A percentile compares a stretch with the other conserved stretches of the same genome.
Conservation (phyloP, 805 yeast genomes). For the Wickerhamomyces bisporus region DNA sequence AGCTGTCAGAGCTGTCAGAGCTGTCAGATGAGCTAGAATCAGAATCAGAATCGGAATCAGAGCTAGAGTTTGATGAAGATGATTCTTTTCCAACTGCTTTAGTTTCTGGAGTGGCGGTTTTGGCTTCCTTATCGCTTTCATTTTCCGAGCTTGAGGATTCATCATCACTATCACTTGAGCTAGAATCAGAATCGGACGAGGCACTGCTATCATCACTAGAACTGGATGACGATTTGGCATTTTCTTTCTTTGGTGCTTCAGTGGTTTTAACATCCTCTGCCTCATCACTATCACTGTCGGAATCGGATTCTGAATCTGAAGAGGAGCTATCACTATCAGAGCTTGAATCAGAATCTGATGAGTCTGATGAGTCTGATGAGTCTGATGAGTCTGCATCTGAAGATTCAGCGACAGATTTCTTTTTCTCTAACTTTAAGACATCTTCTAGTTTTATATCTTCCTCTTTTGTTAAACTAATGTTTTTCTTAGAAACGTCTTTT, state of each 20-base stretch:
- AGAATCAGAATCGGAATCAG: too few species aligned
- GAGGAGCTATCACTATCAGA: constrained; percentile 22
- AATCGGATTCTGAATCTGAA: constrained; percentile 19
- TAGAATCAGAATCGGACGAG: too few species aligned
- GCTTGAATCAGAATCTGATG: constrained; percentile 24
- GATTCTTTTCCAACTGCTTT: constrained; percentile 13
- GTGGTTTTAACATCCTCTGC: neutral
- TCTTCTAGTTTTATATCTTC: constrained; percentile 16
- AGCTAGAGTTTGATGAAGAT: constrained; percentile 8
- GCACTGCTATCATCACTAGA: too few species aligned
- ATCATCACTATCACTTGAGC: neutral
- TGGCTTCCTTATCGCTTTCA: constrained; percentile 6
- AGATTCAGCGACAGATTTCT: constrained; percentile 7
- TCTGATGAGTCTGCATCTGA: too few species aligned
- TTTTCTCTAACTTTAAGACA: constrained; percentile 3
- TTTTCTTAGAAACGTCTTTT: constrained; percentile 17
- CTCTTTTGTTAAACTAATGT: constrained; percentile 7
- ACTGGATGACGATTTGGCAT: constrained; percentile 14
- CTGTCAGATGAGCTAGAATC: constrained; percentile 3
- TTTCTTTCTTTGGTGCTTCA: neutral
- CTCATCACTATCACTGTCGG: constrained; percentile 5
- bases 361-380: too few species aligned
- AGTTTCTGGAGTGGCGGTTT: constrained; percentile 8
- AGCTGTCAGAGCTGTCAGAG: constrained; percentile 3
- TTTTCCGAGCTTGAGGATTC: constrained; percentile 8